phyloP scores from a whole-genome alignment of 73 alveolate species.

The Breviolum minutum region DNA sequence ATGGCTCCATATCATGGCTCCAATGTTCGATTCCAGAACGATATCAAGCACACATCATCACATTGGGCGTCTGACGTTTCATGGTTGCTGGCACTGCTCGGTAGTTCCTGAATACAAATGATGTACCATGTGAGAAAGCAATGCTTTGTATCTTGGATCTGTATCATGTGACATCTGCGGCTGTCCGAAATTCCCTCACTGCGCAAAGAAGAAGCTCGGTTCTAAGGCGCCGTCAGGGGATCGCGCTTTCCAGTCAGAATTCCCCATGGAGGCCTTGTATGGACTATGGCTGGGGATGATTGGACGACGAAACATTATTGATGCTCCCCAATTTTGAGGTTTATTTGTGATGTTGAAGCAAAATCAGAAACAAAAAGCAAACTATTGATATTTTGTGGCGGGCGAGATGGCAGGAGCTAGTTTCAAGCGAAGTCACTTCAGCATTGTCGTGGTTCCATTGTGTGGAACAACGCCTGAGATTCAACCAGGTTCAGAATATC shows the following conservation, averaged over 20 bases:
- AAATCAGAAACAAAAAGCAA: no score
- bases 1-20: not conserved
- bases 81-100: conserved; percentile 83
- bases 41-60: not conserved
- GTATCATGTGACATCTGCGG: not conserved
- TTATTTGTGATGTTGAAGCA: no score
- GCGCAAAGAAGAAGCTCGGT: not conserved
- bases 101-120: conserved; percentile 26
- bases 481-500: no score
- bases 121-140: not conserved
- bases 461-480: conserved; percentile 49
- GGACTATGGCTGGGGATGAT: not conserved
- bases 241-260: conserved; percentile 74
- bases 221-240: conserved; percentile 45
- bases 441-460: conserved; percentile 68
- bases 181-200: not conserved
- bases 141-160: not conserved
- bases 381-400: no score
- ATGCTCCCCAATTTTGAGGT: no score
- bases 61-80: conserved; percentile 22
- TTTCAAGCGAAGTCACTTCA: conserved; percentile 7
- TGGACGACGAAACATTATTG: no score
- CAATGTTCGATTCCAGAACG: not conserved
- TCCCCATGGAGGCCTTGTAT: conserved; percentile 63
- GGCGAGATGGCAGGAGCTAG: not conserved